Conservation (phyloP, 2,329 filamentous ascomycete species). For the Penicillium digitatum region DNA sequence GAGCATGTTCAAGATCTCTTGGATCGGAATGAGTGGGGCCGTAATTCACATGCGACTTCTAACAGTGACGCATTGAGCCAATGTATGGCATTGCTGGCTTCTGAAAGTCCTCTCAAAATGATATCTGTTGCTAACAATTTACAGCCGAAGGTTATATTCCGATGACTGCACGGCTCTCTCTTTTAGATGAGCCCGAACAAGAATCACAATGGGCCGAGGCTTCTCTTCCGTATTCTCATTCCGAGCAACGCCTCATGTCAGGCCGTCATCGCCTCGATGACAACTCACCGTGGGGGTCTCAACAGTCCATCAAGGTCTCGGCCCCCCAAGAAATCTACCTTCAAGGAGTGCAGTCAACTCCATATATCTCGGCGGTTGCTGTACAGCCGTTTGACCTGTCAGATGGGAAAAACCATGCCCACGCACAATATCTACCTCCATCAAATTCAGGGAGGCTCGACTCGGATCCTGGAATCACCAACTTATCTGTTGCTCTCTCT, state of each 20-base stretch:
- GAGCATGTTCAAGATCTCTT: conserved; percentile 21
- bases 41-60: conserved; percentile 22
- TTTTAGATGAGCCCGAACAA: conserved; percentile 30
- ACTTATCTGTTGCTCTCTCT: conserved; percentile 22
- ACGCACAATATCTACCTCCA: conserved; percentile 1
- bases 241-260: conserved; percentile 5
- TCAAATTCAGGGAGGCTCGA: conserved; percentile 11
- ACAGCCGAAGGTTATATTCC: conserved; percentile 39
- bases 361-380: conserved; percentile 14
- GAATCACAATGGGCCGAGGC: conserved; percentile 29
- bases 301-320: conserved; percentile 18
- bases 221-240: conserved; percentile 7
- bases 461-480: conserved; percentile 20
- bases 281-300: conserved; percentile 19
- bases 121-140: conserved; percentile 10
- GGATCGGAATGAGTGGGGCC: conserved; percentile 20
- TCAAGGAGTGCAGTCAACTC: conserved; percentile 16
- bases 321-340: conserved; percentile 12
- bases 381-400: conserved; percentile 10
- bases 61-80: conserved; percentile 32
- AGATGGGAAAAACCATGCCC: conserved; percentile 2
- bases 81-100: conserved; percentile 23
- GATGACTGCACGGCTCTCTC: conserved; percentile 39
- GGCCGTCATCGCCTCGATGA: conserved; percentile 5
- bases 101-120: neutral